Evolutionary conservation across 208 protist genomes (phyloP).

Genomic region (Trypanosoma platydactyli): DNA sequence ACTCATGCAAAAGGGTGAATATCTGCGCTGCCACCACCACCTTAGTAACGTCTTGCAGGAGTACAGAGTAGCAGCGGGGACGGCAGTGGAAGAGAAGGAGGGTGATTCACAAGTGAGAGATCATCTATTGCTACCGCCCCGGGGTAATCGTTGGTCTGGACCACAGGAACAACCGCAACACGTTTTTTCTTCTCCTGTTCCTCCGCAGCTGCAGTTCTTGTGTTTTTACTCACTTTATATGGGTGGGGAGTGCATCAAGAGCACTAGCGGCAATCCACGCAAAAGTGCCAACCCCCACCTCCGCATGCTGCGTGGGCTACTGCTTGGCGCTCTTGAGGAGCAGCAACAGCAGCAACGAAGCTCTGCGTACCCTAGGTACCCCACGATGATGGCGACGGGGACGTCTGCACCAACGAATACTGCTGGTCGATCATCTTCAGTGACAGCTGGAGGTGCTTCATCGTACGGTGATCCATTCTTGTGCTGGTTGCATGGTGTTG

Average conservation of each 20-base stretch:
- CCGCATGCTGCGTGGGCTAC: slow-evolving; percentile 55
- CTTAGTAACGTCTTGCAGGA: slow-evolving; percentile 51
- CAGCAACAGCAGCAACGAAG: slow-evolving; percentile 21
- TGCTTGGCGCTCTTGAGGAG: slow-evolving; percentile 61
- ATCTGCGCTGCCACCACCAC: slow-evolving; percentile 70
- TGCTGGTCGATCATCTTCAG: too few relatives aligned
- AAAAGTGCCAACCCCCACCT: slow-evolving; percentile 67
- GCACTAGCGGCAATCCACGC: slow-evolving; percentile 36
- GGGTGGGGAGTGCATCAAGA: slow-evolving; percentile 68
- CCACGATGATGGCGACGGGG: background rate
- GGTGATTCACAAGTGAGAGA: background rate
- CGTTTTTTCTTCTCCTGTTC: slow-evolving; percentile 16
- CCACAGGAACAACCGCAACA: background rate
- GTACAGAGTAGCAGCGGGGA: background rate
- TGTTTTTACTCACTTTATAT: slow-evolving; percentile 81
- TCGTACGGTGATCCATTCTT: slow-evolving; percentile 69
- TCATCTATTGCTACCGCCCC: background rate
- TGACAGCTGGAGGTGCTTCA: background rate
- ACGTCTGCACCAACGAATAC: slow-evolving; percentile 6
- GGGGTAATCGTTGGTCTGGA: background rate
- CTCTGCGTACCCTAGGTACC: background rate
- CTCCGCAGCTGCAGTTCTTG: slow-evolving; percentile 64
- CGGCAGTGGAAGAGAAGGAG: background rate
- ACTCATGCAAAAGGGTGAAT: slow-evolving; percentile 65
- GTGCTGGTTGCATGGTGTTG: slow-evolving; percentile 80